phyloP scores from a whole-genome alignment of 495 filamentous ascomycete species.

The Xylaria cubensis region DNA sequence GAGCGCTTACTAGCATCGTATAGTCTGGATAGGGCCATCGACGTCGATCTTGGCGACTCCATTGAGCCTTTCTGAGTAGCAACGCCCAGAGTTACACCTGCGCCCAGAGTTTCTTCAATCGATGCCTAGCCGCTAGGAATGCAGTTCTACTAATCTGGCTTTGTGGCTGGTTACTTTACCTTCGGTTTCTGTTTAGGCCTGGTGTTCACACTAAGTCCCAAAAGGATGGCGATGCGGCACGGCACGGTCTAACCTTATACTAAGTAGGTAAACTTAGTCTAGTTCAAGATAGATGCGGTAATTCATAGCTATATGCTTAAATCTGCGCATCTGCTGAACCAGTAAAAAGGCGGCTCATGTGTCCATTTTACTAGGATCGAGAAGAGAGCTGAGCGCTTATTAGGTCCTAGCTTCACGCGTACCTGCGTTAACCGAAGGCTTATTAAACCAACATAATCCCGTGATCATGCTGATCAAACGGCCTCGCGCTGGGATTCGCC shows the following conservation, averaged over 20 bases:
- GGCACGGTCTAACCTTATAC: slow-evolving; percentile 1
- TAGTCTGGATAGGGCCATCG: background rate
- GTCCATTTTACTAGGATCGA: slow-evolving; percentile 6
- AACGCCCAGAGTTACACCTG: background rate
- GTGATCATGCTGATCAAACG: slow-evolving; percentile 25
- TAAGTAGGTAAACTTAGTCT: background rate
- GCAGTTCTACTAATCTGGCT: slow-evolving; percentile 10
- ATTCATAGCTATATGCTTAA: background rate
- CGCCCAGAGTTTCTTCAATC: background rate
- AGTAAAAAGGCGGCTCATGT: background rate
- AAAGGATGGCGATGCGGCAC: slow-evolving; percentile 20
- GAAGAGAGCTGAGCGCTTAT: background rate
- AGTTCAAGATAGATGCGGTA: background rate
- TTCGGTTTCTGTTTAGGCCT: background rate
- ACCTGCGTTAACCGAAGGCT: slow-evolving; percentile 26
- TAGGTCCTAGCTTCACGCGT: slow-evolving; percentile 14
- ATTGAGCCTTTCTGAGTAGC: background rate
- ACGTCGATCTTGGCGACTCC: background rate
- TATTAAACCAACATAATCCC: slow-evolving; percentile 12
- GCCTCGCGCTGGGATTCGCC: slow-evolving; percentile 1
- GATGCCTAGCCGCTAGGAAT: slow-evolving; percentile 13
- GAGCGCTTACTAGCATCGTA: slow-evolving; percentile 20
- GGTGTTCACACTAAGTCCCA: background rate
- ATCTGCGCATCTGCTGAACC: background rate
- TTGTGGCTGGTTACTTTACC: background rate